Evolutionary conservation across 75 land plant genomes (phyloP).

Genomic region (Cunninghamia lanceolata): DNA sequence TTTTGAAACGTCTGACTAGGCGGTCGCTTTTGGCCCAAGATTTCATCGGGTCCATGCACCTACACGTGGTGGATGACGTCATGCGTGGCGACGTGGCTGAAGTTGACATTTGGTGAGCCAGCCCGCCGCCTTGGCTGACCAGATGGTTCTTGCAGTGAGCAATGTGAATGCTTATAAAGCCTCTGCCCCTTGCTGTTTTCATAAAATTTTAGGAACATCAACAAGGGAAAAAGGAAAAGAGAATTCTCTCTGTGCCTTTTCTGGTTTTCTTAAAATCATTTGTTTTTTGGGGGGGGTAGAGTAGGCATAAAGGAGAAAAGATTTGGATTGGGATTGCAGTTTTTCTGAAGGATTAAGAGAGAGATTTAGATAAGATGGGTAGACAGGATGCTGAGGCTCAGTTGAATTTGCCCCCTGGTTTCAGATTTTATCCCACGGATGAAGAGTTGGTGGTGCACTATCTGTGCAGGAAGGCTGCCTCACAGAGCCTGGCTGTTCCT

Average conservation of each 20-base stretch:
- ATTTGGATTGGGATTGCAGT: too few species aligned
- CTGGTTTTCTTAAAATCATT: not conserved
- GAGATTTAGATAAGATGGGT: not conserved
- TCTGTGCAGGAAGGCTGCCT: constrained; percentile 16
- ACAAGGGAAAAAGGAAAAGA: not conserved
- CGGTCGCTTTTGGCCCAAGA: constrained; percentile 1
- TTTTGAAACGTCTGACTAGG: not conserved
- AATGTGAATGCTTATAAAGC: not conserved
- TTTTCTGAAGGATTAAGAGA: not conserved
- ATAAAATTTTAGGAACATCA: not conserved
- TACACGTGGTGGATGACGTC: not conserved
- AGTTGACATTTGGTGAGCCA: not conserved
- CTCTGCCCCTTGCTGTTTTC: not conserved
- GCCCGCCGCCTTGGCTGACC: not conserved
- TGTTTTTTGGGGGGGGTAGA: too few species aligned
- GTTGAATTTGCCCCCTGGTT: constrained; percentile 18
- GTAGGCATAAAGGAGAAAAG: too few species aligned
- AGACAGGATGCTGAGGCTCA: constrained; percentile 9
- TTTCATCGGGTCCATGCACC: not conserved
- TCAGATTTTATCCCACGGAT: constrained; percentile 18
- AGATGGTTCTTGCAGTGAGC: too few species aligned
- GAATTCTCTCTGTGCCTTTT: not conserved
- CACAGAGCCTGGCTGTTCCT: constrained; percentile 10
- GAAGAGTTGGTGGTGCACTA: constrained; percentile 18
- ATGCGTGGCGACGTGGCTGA: not conserved